Base-by-base conservation (phyloP, 2,329 filamentous ascomycete genomes). In the Fusarium drepaniforme region DNA sequence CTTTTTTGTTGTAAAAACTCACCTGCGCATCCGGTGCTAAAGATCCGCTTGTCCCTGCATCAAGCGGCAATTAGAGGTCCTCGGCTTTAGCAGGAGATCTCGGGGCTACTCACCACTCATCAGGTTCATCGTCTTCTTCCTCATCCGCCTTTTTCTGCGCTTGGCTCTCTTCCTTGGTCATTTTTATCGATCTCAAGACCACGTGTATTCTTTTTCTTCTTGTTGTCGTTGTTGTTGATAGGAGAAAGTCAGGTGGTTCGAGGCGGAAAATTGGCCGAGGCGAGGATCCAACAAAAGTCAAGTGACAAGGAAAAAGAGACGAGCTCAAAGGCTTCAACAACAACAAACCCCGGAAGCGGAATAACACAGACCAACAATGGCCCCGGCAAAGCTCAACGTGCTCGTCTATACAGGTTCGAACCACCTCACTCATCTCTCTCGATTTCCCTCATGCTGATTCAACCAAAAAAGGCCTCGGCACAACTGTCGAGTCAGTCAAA, bases 11-110 rank as follows among this genome's bases (percentile, higher is more conserved):
- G 16, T 18, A 49, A 30, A 51, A 46, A 72, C 86, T 81, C 85
- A 97, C 96, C 92, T 84, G 95, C 91, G 81, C 96, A 98, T 68
- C 96, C 97, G 4, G 96, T 98, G 87, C 95, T 98, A 87, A 95
- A 97, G 84, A 98, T 98, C 81, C 97, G 90, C 89, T 98, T 96
- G 87, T 98, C 96, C 96, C 96, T 98, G 82, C 69, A 77, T 68
- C 37, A 59, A 59, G 49, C 75, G 66, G 72, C 40, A 64, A 67
- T 57, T 70, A 64, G 66, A 68, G 76, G 78, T 53, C 78, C 75
- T 79, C 79, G 77, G 79, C 64, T 73, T 75, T 68, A 65, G 59
- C 37, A n/a, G 44, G 23, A 42, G 62, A 40, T 44, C 61, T 59
- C 56, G 65, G 13, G 40, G 25, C 61, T 56, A 79, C 90, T 84